Evolutionary conservation across 148 eudicot species (phyloP), one percentile per base, ranked within the genome.

Genomic region (Chenopodium berlandieri): DNA sequence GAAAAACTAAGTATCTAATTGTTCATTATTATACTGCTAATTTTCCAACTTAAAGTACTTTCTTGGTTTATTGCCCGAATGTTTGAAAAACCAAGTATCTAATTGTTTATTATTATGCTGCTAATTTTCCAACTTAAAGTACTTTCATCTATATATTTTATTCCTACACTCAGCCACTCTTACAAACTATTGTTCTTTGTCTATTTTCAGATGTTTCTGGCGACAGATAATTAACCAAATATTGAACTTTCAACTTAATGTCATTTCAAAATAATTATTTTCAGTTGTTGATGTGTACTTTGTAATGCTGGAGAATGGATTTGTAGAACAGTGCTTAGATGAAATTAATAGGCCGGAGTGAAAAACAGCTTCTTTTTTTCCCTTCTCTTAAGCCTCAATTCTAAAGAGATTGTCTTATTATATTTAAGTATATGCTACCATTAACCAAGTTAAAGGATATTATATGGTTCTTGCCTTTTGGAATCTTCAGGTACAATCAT

Each of bases 401-500:
- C 44, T 40, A 40, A 40, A 48, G 13, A 48, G 13, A 48, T 48
- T 48, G 2, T 48, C 13, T 48, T 40, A 52, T 54, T 54, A 11
- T 16, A 13, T 11, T 22, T 17, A 32, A 32, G 31, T 54, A 3
- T 46, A 46, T 54, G 20, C 22, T 69, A 30, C 9, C 30, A 25
- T 69, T 71, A n/a, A 19, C 44, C 3, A 9, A 70, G 30, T 34
- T 56, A 25, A 71, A 54, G 17, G n/a, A 79, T 70, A n/a, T 19
- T 58, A 52, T 44, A 27, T 58, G 40, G 20, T 54, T 44, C 9
- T 14, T 9, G 14, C 69, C 2, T 47, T 58, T 27, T 77, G 68
- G 68, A 65, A 74, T 62, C 23, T 73, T 80, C 86, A 89, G 91
- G 89, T 71, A 89, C 91, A 22, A 89, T 89, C 17, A 89, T 89